Evolutionary conservation across 192 early-diverging fungal species (phyloP).

Genomic region (Haplosporangium gracile): DNA sequence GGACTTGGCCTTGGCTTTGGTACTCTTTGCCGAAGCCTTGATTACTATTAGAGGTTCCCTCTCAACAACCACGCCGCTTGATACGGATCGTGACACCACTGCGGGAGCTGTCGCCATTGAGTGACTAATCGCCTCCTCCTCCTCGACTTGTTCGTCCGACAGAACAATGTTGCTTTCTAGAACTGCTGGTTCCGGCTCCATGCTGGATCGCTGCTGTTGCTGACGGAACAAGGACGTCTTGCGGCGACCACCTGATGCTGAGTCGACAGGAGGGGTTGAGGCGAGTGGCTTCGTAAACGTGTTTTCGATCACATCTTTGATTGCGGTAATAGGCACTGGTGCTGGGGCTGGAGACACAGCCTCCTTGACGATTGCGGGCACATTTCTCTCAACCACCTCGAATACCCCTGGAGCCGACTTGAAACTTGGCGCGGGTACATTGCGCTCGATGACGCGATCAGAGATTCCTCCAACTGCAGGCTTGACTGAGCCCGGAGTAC

Average conservation of each 20-base stretch:
- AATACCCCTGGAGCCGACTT: conserved; percentile 14
- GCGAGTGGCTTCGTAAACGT: conserved; percentile 34
- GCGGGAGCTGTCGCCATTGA: neutral
- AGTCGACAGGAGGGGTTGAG: neutral
- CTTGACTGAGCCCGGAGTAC: neutral
- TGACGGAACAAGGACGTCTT: conserved; percentile 44
- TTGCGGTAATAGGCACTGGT: neutral
- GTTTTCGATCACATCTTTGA: conserved; percentile 39
- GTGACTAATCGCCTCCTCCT: conserved; percentile 1
- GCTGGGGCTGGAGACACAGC: neutral
- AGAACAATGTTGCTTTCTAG: conserved; percentile 10
- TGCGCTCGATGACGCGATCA: conserved; percentile 30
- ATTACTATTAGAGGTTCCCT: neutral
- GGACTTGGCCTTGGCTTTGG: conserved; percentile 7
- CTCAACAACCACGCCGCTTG: conserved; percentile 3
- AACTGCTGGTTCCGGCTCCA: conserved; percentile 42
- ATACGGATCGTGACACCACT: conserved; percentile 2
- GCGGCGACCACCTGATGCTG: conserved; percentile 6
- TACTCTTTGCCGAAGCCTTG: conserved; percentile 20
- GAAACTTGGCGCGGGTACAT: neutral
- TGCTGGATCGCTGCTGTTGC: conserved; percentile 1
- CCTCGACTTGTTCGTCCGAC: neutral
- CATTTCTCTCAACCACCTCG: conserved; percentile 22
- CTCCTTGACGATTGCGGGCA: neutral
- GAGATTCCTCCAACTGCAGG: conserved; percentile 27